phyloP scores from a whole-genome alignment of 495 filamentous ascomycete species.

The Daldinia vernicosa region DNA sequence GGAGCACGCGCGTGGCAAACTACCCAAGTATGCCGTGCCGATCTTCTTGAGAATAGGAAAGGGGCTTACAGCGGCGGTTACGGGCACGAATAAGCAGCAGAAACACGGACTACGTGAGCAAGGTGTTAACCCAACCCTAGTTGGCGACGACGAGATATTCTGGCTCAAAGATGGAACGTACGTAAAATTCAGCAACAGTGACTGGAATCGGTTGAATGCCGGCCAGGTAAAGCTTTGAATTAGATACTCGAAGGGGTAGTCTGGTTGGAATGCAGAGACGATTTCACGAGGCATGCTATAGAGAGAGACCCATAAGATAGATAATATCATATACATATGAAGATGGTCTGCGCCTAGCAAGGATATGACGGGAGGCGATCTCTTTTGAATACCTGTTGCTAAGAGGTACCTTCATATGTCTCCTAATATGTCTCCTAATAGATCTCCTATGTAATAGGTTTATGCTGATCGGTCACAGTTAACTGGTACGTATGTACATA shows the following conservation, averaged over 20 bases:
- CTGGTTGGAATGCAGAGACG: no score
- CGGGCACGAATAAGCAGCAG: conserved; percentile 90
- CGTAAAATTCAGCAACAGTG: conserved; percentile 67
- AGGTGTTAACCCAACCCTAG: conserved; percentile 73
- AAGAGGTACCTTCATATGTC: no score
- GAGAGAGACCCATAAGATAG: no score
- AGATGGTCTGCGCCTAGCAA: no score
- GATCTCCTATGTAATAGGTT: no score
- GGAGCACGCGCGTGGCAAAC: conserved; percentile 58
- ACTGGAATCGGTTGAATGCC: conserved; percentile 73
- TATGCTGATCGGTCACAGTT: neutral
- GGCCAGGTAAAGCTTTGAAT: conserved; percentile 76
- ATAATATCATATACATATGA: no score
- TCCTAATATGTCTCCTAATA: no score
- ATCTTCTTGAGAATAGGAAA: conserved; percentile 76
- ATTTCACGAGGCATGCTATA: no score
- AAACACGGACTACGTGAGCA: conserved; percentile 74
- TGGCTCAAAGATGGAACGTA: conserved; percentile 72
- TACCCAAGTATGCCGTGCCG: conserved; percentile 81
- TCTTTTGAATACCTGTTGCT: no score
- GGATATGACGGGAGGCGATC: no score
- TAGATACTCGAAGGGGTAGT: neutral
- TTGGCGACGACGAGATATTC: conserved; percentile 70
- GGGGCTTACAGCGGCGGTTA: conserved; percentile 63
- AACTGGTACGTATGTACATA: neutral